A percentile compares a stretch with the other conserved stretches of the same genome.
Evolutionary conservation across 2,329 filamentous ascomycete genomes (phyloP).

Genomic region (Nemania bipapillata): DNA sequence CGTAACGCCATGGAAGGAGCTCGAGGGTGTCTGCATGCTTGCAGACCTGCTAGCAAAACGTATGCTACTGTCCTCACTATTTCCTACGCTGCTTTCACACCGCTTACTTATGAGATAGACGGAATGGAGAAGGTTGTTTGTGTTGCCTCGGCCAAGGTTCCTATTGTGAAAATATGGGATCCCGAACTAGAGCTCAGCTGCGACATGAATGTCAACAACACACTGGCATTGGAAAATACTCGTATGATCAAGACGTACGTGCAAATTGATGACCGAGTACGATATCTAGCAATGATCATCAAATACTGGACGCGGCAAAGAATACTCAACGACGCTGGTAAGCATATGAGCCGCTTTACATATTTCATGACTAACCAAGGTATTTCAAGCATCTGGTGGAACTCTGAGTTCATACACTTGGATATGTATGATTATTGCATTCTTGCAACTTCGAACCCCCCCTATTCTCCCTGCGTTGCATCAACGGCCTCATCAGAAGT

Average conservation of each 20-base stretch:
- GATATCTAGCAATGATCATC: slow-evolving; percentile 93
- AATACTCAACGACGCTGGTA: slow-evolving; percentile 95
- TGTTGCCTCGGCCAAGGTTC: slow-evolving; percentile 92
- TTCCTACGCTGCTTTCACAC: not conserved
- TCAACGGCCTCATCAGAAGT: slow-evolving; percentile 72
- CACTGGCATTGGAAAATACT: slow-evolving; percentile 92
- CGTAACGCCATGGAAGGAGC: slow-evolving; percentile 85
- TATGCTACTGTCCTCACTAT: slow-evolving; percentile 61
- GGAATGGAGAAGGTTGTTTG: slow-evolving; percentile 98
- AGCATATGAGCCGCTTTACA: slow-evolving; percentile 51
- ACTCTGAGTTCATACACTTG: slow-evolving; percentile 98
- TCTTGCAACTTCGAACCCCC: slow-evolving; percentile 86
- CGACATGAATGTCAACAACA: slow-evolving; percentile 99
- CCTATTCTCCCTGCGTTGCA: slow-evolving; percentile 89
- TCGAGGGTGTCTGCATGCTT: slow-evolving; percentile 90
- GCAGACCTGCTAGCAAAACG: slow-evolving; percentile 85
- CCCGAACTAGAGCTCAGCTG: slow-evolving; percentile 88
- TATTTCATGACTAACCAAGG: slow-evolving; percentile 13
- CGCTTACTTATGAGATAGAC: slow-evolving; percentile 66
- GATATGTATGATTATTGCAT: slow-evolving; percentile 98
- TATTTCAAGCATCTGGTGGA: slow-evolving; percentile 79
- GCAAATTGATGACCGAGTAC: slow-evolving; percentile 87
- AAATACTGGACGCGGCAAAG: slow-evolving; percentile 96
- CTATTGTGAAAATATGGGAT: slow-evolving; percentile 99
- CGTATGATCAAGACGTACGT: slow-evolving; percentile 98